Percentiles rank a stretch among this genome's conserved stretches.
These are phyloP conservation scores for Lasiosphaeria miniovina DNA, from an alignment of 495 filamentous ascomycete species.

Conservation along the genomic window DNA sequence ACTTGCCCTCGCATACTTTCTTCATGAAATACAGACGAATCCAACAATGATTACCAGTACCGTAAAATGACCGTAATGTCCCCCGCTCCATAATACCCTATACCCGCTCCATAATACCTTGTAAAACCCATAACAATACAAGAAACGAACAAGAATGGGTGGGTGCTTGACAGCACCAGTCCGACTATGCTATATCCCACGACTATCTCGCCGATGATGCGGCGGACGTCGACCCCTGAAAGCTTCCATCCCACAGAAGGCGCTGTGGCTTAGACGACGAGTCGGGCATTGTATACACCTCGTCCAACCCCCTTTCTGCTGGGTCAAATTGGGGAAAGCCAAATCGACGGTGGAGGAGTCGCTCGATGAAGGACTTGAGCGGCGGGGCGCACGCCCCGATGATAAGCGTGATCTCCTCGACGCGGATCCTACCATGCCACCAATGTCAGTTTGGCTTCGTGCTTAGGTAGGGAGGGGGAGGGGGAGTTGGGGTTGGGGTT, in stretches of 20 bases:
- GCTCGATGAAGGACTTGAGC: constrained; percentile 9
- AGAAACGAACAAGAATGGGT: too few relatives aligned
- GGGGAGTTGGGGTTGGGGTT: too few relatives aligned
- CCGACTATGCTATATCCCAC: too few relatives aligned
- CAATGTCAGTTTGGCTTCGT: not conserved
- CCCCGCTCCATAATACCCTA: too few relatives aligned
- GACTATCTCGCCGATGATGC: not conserved
- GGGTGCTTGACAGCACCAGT: too few relatives aligned
- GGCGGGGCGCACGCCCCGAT: constrained; percentile 11
- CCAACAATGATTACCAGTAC: too few relatives aligned
- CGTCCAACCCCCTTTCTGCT: not conserved
- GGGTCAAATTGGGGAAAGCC: not conserved
- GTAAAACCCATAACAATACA: too few relatives aligned
- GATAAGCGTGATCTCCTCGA: constrained; percentile 9
- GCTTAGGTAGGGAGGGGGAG: not conserved
- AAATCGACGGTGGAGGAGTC: not conserved
- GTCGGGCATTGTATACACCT: not conserved
- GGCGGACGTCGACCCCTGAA: not conserved
- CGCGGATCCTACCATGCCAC: not conserved
- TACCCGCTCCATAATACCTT: too few relatives aligned
- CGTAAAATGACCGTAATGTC: too few relatives aligned
- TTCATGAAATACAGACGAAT: too few relatives aligned
- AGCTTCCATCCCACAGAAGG: not conserved
- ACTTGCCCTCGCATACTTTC: too few relatives aligned
- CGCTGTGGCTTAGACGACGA: not conserved